These are phyloP conservation scores for Phaeosphaeriaceae sp. DNA, from an alignment of 2,329 filamentous ascomycete species.

Conservation along the genomic window DNA sequence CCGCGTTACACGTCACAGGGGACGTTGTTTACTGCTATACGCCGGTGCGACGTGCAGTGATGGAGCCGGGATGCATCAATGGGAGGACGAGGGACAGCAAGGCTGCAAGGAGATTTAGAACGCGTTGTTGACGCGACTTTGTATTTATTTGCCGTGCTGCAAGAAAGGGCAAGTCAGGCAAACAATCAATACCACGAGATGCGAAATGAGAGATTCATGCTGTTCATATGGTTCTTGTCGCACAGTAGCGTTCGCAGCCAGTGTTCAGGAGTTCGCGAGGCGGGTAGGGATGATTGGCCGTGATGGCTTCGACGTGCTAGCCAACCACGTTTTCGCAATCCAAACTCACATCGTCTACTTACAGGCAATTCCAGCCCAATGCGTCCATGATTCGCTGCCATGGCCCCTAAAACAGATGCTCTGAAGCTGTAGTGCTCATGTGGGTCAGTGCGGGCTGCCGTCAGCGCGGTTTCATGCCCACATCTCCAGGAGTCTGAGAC, in stretches of 20 bases:
- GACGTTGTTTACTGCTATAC: slow-evolving; percentile 33
- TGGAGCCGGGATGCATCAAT: slow-evolving; percentile 20
- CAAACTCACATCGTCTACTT: neutral
- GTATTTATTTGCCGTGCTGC: slow-evolving; percentile 27
- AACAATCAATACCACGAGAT: slow-evolving; percentile 24
- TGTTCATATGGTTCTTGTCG: slow-evolving; percentile 24
- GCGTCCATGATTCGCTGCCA: slow-evolving; percentile 15
- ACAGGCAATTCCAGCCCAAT: neutral
- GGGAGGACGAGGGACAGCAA: slow-evolving; percentile 8
- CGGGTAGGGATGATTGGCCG: slow-evolving; percentile 30
- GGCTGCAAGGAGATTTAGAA: slow-evolving; percentile 16
- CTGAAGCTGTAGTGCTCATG: slow-evolving; percentile 6
- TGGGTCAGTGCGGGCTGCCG: neutral
- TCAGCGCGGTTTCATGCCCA: slow-evolving; percentile 32
- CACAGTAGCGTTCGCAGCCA: slow-evolving; percentile 15
- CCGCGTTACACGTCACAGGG: slow-evolving; percentile 31
- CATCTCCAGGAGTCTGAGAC: slow-evolving; percentile 35
- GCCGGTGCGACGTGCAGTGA: slow-evolving; percentile 40
- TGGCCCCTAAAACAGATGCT: slow-evolving; percentile 7
- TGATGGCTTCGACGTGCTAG: slow-evolving; percentile 18
- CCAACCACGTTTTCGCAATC: slow-evolving; percentile 26
- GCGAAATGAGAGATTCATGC: slow-evolving; percentile 30
- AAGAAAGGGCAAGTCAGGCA: slow-evolving; percentile 15
- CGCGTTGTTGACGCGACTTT: slow-evolving; percentile 27
- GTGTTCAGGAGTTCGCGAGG: slow-evolving; percentile 19